phyloP scores from a whole-genome alignment of 768 basidiomycete genomes.

The Suillus decipiens region DNA sequence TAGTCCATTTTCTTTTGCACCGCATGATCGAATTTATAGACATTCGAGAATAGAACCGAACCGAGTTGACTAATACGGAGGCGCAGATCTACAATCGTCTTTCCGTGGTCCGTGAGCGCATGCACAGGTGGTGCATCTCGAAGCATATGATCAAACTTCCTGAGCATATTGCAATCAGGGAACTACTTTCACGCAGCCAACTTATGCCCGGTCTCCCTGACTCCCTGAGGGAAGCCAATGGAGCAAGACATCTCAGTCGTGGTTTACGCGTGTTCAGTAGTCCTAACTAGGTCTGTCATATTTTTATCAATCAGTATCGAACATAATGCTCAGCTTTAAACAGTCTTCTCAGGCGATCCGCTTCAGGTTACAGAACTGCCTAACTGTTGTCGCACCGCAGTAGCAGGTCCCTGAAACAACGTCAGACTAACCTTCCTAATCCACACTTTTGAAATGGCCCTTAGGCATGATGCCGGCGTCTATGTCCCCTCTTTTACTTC shows the following conservation, averaged over 20 bases:
- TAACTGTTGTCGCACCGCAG: not conserved
- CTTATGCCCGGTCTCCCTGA: not conserved
- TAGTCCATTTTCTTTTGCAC: not conserved
- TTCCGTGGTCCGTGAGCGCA: slow-evolving; percentile 2
- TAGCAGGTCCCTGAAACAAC: not conserved
- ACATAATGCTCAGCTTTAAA: not conserved
- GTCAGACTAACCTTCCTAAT: slow-evolving; percentile 2
- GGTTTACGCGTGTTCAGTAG: not conserved
- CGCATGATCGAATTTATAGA: slow-evolving; percentile 2
- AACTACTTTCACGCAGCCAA: not conserved
- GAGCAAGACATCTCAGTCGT: slow-evolving; percentile 6
- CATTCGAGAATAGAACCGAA: not conserved
- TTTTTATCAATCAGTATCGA: not conserved
- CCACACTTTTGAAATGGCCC: not conserved
- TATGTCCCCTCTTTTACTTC: not conserved
- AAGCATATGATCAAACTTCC: slow-evolving; percentile 1
- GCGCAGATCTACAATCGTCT: not conserved
- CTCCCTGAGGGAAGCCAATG: not conserved
- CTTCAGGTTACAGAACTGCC: not conserved
- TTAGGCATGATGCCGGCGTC: not conserved
- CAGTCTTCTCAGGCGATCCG: slow-evolving; percentile 3
- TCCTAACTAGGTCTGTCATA: not conserved
- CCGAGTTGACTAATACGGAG: not conserved
- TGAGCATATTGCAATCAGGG: not conserved
- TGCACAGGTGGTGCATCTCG: not conserved